Base-by-base conservation (phyloP, 2,329 filamentous ascomycete species). In the Colletotrichum liriopes region DNA sequence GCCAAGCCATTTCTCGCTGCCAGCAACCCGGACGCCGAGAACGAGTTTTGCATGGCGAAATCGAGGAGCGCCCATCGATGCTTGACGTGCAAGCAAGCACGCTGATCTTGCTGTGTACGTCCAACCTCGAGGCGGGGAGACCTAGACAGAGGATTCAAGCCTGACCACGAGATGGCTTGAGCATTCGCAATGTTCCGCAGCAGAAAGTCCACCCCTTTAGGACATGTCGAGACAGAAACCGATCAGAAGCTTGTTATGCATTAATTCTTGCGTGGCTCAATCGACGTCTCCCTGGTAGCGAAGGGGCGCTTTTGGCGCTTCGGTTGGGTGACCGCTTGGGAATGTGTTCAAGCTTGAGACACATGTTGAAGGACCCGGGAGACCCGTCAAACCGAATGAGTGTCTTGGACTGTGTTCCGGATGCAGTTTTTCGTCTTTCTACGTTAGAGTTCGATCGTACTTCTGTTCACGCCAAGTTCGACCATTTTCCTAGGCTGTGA, bases 181-280 rank as follows among this genome's bases (percentile, higher is more conserved):
- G 56, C 39, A 59, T 32, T 43, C 16, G 39, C 37, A 12, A 45
- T 32, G 37, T n/a, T 26, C 23, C 14, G 23, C n/a, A 29, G 23
- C 56, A 43, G 9, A 26, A 14, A 18, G 43, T 29, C 23, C 16
- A 45, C 26, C 16, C 23, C 16, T 9, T 12, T 54, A 16, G 23
- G 56, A 23, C 39, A 32, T 26, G 29, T 59, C 56, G 23, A 41
- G 16, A 32, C 20, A n/a, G 16, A n/a, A 20, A 29, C 26, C 18
- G 52, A 32, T 32, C 16, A 16, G 37, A 20, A 18, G 7, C 14
- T 23, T 16, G 11, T 51, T 51, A 20, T 16, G n/a, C n/a, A 23
- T 32, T 59, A 37, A 45, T 45, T n/a, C 43, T 26, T 29, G 39
- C 56, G 45, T 43, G 56, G 56, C 56, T 45, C 8, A 39, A 59